Evolutionary conservation across 2,329 filamentous ascomycete genomes (phyloP).

Genomic region (Aureobasidium sp.): DNA sequence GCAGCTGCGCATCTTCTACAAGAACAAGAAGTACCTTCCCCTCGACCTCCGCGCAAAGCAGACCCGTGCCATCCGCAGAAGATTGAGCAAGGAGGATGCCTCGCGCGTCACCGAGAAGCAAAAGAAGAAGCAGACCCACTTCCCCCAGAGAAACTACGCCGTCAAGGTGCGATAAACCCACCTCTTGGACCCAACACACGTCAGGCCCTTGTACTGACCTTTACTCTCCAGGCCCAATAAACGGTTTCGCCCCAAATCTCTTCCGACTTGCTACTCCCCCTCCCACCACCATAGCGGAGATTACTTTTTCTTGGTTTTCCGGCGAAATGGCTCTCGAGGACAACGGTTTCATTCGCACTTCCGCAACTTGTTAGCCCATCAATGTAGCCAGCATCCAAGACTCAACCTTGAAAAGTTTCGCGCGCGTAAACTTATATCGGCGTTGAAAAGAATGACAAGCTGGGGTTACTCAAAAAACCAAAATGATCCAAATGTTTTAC

Average conservation of each 20-base stretch:
- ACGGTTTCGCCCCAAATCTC: constrained; percentile 10
- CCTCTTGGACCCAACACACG: background rate
- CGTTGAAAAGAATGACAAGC: constrained; percentile 11
- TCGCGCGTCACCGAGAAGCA: constrained; percentile 81
- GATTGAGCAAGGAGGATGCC: constrained; percentile 86
- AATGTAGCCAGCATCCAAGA: constrained; percentile 6
- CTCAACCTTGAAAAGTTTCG: background rate
- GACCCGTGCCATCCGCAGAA: constrained; percentile 95
- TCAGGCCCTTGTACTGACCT: background rate
- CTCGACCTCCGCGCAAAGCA: constrained; percentile 98
- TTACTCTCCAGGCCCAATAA: constrained; percentile 5
- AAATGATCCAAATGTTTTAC: constrained; percentile 8
- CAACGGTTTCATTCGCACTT: background rate
- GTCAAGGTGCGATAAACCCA: constrained; percentile 63
- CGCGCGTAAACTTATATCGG: background rate
- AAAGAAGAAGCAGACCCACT: constrained; percentile 92
- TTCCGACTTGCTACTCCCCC: constrained; percentile 6
- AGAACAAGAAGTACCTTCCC: constrained; percentile 98
- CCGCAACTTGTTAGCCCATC: background rate
- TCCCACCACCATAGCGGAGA: background rate
- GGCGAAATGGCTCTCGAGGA: constrained; percentile 7
- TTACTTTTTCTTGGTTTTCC: constrained; percentile 3
- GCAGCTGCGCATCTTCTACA: constrained; percentile 98
- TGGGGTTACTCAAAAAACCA: background rate
- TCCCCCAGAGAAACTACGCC: constrained; percentile 97